Percentiles rank a stretch among this genome's conserved stretches.
phyloP scores from a whole-genome alignment of 495 filamentous ascomycete species.

The Opeltia flavorubescens region DNA sequence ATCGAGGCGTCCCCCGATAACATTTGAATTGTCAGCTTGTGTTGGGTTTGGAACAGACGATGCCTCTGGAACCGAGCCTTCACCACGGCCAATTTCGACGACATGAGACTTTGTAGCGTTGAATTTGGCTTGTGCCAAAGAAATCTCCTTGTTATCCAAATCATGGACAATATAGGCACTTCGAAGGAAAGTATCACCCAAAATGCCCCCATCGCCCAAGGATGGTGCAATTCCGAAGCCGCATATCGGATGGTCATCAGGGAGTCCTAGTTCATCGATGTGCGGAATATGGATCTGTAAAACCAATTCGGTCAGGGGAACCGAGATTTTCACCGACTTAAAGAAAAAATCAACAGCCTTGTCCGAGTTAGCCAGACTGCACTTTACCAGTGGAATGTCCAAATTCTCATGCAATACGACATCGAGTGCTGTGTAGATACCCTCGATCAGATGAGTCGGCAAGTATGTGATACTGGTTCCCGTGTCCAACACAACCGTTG shows the following conservation, averaged over 20 bases:
- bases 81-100: slow-evolving; percentile 56
- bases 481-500: slow-evolving; percentile 72
- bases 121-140: slow-evolving; percentile 73
- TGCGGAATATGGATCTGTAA: slow-evolving; percentile 24
- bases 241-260: slow-evolving; percentile 48
- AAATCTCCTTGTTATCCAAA: slow-evolving; percentile 74
- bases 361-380: slow-evolving; percentile 43
- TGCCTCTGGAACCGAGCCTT: slow-evolving; percentile 52
- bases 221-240: slow-evolving; percentile 67
- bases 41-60: slow-evolving; percentile 52
- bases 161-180: slow-evolving; percentile 91
- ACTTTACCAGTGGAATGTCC: slow-evolving; percentile 50
- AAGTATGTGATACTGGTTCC: slow-evolving; percentile 84
- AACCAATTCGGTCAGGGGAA: slow-evolving; percentile 65
- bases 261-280: slow-evolving; percentile 18
- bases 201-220: slow-evolving; percentile 42
- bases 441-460: slow-evolving; percentile 48
- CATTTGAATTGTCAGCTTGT: slow-evolving; percentile 19
- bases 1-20: neutral
- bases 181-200: slow-evolving; percentile 89
- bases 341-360: slow-evolving; percentile 57
- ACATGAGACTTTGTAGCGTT: slow-evolving; percentile 52
- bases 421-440: slow-evolving; percentile 49
- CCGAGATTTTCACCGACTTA: slow-evolving; percentile 49
- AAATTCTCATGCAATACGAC: slow-evolving; percentile 29